A percentile compares a stretch with the other conserved stretches of the same genome.
These are phyloP conservation scores for Alternaria solani DNA, from an alignment of 2,329 filamentous ascomycete genomes.

Conservation along the genomic window DNA sequence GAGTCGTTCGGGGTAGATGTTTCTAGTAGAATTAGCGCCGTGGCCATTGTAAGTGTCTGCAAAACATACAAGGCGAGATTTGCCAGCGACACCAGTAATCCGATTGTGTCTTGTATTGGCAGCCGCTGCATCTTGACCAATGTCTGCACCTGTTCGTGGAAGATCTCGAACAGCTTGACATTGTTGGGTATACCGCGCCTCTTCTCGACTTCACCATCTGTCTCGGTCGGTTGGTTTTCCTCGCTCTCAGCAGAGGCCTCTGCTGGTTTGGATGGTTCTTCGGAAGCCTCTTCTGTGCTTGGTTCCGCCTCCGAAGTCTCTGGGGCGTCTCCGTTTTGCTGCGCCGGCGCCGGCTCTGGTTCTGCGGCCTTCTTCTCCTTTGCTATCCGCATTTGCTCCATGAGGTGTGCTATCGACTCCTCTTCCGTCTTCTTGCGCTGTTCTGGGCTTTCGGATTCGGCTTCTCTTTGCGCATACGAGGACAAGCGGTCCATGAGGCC, in stretches of 20 bases:
- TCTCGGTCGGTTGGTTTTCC: conserved; percentile 48
- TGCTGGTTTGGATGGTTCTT: conserved; percentile 38
- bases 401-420: conserved; percentile 77
- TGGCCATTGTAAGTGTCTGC: not conserved
- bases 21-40: conserved; percentile 57
- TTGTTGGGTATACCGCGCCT: conserved; percentile 71
- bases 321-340: conserved; percentile 47
- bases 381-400: conserved; percentile 78
- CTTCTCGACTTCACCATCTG: conserved; percentile 56
- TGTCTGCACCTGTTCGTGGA: conserved; percentile 94
- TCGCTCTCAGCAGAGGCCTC: conserved; percentile 45
- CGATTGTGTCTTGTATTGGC: conserved; percentile 93
- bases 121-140: conserved; percentile 90
- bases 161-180: conserved; percentile 94
- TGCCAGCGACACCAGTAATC: conserved; percentile 88
- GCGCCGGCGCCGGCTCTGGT: conserved; percentile 30
- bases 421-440: conserved; percentile 81
- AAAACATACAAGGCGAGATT: conserved; percentile 78
- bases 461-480: conserved; percentile 90
- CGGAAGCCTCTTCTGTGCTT: conserved; percentile 38
- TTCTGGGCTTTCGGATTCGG: conserved; percentile 73
- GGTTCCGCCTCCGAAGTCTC: conserved; percentile 32
- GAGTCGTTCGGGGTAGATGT: conserved; percentile 90
- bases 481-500: conserved; percentile 96
- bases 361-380: conserved; percentile 61